Percentiles rank a stretch among this genome's conserved stretches.
phyloP scores from a whole-genome alignment of 2,329 filamentous ascomycete genomes.

The Sordariomycetes sp. region DNA sequence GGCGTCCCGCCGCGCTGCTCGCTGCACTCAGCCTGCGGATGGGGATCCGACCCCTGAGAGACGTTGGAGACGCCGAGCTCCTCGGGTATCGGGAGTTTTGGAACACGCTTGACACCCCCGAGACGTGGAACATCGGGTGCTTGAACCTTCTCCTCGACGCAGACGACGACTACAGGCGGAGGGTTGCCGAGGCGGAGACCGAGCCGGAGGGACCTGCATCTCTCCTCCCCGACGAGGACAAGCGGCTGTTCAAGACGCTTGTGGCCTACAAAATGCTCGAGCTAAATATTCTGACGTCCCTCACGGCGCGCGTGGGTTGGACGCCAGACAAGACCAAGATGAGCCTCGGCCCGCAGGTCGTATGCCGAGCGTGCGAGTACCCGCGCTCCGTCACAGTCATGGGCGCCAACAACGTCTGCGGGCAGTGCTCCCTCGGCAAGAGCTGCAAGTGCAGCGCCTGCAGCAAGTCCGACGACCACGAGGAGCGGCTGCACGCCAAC shows the following conservation, averaged over 20 bases:
- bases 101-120: slow-evolving; percentile 34
- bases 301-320: slow-evolving; percentile 32
- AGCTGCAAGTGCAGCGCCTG: slow-evolving; percentile 13
- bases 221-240: slow-evolving; percentile 24
- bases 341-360: slow-evolving; percentile 28
- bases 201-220: slow-evolving; percentile 23
- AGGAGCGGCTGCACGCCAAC: slow-evolving; percentile 12
- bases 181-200: slow-evolving; percentile 12
- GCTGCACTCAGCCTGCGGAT: slow-evolving; percentile 36
- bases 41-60: slow-evolving; percentile 28
- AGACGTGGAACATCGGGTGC: slow-evolving; percentile 37
- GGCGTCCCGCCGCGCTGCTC: slow-evolving; percentile 32
- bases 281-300: slow-evolving; percentile 30
- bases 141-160: slow-evolving; percentile 34
- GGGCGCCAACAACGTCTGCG: slow-evolving; percentile 25
- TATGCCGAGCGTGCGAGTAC: slow-evolving; percentile 28
- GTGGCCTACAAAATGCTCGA: slow-evolving; percentile 35
- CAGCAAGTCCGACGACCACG: slow-evolving; percentile 11
- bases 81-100: slow-evolving; percentile 28
- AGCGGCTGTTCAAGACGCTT: slow-evolving; percentile 28
- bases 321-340: slow-evolving; percentile 29
- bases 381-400: slow-evolving; percentile 40
- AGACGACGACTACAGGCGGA: slow-evolving; percentile 22
- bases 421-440: slow-evolving; percentile 21
- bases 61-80: slow-evolving; percentile 29